Evolutionary conservation across 441 rosid genomes (phyloP).

Genomic region (Dalechampia spathulata): DNA sequence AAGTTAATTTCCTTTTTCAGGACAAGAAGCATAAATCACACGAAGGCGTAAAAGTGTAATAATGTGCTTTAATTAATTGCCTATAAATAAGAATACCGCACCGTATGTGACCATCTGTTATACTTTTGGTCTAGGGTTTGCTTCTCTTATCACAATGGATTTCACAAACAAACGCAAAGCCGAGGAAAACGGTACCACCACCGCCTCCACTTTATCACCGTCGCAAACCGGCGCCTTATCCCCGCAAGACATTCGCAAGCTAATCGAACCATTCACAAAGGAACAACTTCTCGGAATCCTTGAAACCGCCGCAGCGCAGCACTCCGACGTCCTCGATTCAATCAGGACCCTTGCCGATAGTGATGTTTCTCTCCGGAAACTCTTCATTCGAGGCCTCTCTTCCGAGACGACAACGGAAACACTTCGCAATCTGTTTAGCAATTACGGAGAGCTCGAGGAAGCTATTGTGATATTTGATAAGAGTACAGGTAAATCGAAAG

Average conservation of each 20-base stretch:
- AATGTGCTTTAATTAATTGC: too few species aligned
- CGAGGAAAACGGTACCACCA: conserved; percentile 52
- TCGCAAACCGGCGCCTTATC: conserved; percentile 23
- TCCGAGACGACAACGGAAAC: conserved; percentile 80
- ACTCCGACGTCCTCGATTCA: conserved; percentile 51
- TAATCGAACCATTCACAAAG: conserved; percentile 55
- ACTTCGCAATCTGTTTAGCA: conserved; percentile 54
- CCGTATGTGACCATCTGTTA: neutral
- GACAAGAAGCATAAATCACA: too few species aligned
- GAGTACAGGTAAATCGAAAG: conserved; percentile 76
- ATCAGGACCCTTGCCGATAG: conserved; percentile 61
- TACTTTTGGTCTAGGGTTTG: neutral
- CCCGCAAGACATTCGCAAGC: conserved; percentile 58
- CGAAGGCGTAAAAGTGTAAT: too few species aligned
- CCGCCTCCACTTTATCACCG: neutral
- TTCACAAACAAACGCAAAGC: conserved; percentile 65
- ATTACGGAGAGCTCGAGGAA: conserved; percentile 77
- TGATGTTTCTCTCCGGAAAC: conserved; percentile 72
- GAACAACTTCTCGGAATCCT: conserved; percentile 78
- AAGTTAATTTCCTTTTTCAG: too few species aligned
- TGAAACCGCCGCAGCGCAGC: conserved; percentile 49
- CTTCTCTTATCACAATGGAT: conserved; percentile 35
- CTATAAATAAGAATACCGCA: too few species aligned
- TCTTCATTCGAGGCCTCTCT: conserved; percentile 84
- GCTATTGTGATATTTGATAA: conserved; percentile 84